These are phyloP conservation scores for Cyberlindnera euphorbiiphila DNA, from an alignment of 805 yeast species.

Conservation along the genomic window DNA sequence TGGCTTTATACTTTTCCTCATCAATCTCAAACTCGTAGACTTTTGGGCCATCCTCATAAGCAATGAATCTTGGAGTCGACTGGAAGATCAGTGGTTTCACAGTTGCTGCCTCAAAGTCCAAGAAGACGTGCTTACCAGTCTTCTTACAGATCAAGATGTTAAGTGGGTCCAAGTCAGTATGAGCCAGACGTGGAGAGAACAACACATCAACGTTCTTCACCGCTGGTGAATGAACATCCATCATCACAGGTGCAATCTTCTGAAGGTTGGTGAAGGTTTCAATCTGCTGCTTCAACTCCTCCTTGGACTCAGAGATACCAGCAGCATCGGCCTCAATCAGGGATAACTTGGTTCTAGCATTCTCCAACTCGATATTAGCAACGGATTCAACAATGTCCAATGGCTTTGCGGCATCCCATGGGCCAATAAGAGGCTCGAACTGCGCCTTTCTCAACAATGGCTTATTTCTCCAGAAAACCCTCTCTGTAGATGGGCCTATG, in stretches of 20 bases:
- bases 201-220: conserved; percentile 62
- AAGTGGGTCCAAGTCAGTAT: conserved; percentile 90
- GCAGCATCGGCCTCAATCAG: conserved; percentile 50
- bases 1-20: conserved; percentile 60
- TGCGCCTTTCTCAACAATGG: conserved; percentile 46
- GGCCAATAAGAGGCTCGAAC: conserved; percentile 60
- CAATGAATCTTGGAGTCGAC: conserved; percentile 76
- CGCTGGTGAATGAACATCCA: conserved; percentile 45
- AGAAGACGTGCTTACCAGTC: conserved; percentile 43
- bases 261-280: conserved; percentile 59
- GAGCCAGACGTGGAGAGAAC: conserved; percentile 66
- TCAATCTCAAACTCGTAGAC: conserved; percentile 73
- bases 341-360: conserved; percentile 48
- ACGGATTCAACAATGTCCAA: conserved; percentile 59
- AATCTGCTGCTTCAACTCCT: conserved; percentile 45
- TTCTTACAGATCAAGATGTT: conserved; percentile 58
- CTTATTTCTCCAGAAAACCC: conserved; percentile 70
- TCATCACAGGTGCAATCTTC: conserved; percentile 51
- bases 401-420: conserved; percentile 64
- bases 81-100: conserved; percentile 81
- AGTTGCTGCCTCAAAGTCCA: conserved; percentile 80
- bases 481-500: conserved; percentile 86
- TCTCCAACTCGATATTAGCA: conserved; percentile 64
- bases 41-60: conserved; percentile 80
- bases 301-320: conserved; percentile 41